phyloP scores from a whole-genome alignment of 2,329 filamentous ascomycete genomes.

The Pleurostoma richardsiae region DNA sequence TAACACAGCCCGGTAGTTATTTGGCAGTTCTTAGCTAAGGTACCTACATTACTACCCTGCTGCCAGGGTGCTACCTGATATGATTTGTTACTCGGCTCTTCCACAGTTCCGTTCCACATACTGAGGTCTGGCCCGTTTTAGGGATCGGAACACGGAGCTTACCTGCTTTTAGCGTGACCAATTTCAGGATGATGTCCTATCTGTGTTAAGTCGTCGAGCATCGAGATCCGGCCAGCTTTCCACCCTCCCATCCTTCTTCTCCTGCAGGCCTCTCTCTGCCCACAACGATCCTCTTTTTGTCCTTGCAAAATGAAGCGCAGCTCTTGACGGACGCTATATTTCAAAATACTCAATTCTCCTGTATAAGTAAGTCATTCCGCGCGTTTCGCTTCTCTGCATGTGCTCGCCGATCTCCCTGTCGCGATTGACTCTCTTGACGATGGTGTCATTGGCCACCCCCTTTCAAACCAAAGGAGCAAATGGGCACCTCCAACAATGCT shows the following conservation, averaged over 20 bases:
- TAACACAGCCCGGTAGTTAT: no score
- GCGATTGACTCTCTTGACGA: neutral
- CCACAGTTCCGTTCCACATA: no score
- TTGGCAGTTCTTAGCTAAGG: no score
- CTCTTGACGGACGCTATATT: slow-evolving; percentile 4
- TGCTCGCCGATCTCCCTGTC: neutral
- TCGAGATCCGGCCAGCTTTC: slow-evolving; percentile 3
- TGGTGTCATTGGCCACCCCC: neutral
- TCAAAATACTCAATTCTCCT: slow-evolving; percentile 4
- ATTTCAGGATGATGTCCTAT: neutral
- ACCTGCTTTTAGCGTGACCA: neutral
- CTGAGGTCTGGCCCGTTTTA: no score
- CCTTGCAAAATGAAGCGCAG: slow-evolving; percentile 9
- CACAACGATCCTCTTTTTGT: no score
- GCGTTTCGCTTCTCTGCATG: neutral
- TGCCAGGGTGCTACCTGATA: no score
- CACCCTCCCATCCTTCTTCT: slow-evolving; percentile 4
- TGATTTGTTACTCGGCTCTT: no score
- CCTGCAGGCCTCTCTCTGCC: neutral
- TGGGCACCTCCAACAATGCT: neutral
- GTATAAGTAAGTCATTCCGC: slow-evolving; percentile 7
- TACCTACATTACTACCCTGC: no score
- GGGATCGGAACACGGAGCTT: neutral
- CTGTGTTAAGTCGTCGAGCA: slow-evolving; percentile 5
- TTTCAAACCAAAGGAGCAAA: neutral